Evolutionary conservation across 345 rosid genomes (phyloP), one percentile per base, ranked within the genome.

Genomic region (Heritiera fomes): DNA sequence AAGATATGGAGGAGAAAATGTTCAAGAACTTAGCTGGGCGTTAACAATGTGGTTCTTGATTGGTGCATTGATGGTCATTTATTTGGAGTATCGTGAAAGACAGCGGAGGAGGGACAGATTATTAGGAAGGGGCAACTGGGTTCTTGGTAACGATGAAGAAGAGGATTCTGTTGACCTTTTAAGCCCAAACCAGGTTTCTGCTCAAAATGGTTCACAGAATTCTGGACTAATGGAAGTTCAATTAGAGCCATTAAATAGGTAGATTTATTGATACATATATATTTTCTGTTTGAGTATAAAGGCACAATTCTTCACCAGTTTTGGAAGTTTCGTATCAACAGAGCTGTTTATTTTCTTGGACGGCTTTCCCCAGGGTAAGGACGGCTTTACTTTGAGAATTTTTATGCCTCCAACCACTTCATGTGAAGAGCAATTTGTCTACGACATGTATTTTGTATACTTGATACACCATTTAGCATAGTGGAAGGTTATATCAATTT

Each of bases 221-320:
- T 71, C 88, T 55, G 88, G 89, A 83, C 75, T 84, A 60, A 90
- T 90, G 96, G 98, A 96, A 85, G 88, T 96, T 84, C 99, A 96
- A 81, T 83, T 96, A 85, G 98, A 93, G 84, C 94, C 99, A 60
- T 78, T 96, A 82, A 90, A 79, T 77, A 85, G 92, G 81, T 92
- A 89, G 89, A 77, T 34, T 34, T 34, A 40, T 75, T 68, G 77
- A 75, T 75, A 58, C 53, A 49, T 63, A 73, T 32, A 30, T 17
- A 3, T 68, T 41, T 78, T 68, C 49, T 11, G 17, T n/a, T 78
- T 80, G 5, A 59, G 50, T 66, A 80, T 60, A 53, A 74, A 60
- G 73, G 59, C 46, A 34, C 68, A 30, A 49, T 62, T 50, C 73
- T 68, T 49, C 77, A 71, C 67, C 79, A 72, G 78, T 83, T 84